Percentiles rank a stretch among this genome's conserved stretches.
Conservation (phyloP, 2,329 filamentous ascomycete species). For the Xylariaceae sp. region DNA sequence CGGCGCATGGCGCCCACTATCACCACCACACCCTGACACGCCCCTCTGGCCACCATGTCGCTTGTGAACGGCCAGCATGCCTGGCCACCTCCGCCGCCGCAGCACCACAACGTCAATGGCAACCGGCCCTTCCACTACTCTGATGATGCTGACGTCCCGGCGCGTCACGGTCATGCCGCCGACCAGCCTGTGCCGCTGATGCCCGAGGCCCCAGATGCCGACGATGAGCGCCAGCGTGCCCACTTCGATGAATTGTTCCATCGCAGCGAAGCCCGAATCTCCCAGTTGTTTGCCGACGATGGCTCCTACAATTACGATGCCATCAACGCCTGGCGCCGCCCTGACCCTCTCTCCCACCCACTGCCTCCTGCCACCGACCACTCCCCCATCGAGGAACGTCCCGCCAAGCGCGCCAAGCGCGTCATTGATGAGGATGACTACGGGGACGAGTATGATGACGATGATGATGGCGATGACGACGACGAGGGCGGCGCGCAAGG, state of each 20-base stretch:
- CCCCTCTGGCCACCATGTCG: constrained; percentile 51
- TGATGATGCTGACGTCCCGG: constrained; percentile 51
- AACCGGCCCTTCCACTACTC: constrained; percentile 46
- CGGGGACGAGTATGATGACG: constrained; percentile 74
- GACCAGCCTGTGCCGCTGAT: constrained; percentile 43
- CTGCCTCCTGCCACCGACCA: constrained; percentile 52
- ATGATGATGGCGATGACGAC: constrained; percentile 59
- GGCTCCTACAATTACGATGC: constrained; percentile 43
- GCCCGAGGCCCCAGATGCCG: constrained; percentile 56
- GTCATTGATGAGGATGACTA: constrained; percentile 81
- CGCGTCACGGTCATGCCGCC: constrained; percentile 43
- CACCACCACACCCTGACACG: constrained; percentile 40
- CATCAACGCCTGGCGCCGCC: constrained; percentile 46
- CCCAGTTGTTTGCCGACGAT: constrained; percentile 60
- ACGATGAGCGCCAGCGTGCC: constrained; percentile 65
- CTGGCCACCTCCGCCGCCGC: constrained; percentile 54
- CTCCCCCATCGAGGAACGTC: constrained; percentile 50
- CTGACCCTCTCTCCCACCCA: constrained; percentile 31
- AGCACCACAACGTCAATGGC: constrained; percentile 30
- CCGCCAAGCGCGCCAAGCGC: constrained; percentile 67
- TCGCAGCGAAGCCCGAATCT: constrained; percentile 68
- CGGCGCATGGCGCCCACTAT: constrained; percentile 51
- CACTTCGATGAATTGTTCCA: constrained; percentile 73
- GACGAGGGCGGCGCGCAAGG: constrained; percentile 6
- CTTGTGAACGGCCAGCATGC: constrained; percentile 56